These are phyloP conservation scores for Boletus bicolor DNA, from an alignment of 768 basidiomycete species.

Conservation along the genomic window DNA sequence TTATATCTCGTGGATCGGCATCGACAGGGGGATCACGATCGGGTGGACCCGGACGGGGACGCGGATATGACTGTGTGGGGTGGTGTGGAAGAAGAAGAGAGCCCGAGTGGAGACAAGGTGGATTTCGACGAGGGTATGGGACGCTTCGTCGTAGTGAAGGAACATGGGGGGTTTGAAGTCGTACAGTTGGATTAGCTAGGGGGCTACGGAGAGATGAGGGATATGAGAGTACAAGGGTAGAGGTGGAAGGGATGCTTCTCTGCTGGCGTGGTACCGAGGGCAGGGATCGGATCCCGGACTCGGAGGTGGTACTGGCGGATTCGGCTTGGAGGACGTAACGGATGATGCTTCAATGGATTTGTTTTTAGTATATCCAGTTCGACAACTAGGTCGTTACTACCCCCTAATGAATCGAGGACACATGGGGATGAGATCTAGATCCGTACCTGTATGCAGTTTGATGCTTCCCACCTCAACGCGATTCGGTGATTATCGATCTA, in stretches of 20 bases:
- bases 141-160: constrained; percentile 28
- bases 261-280: not conserved
- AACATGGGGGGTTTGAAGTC: constrained; percentile 27
- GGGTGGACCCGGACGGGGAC: not conserved
- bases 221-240: not conserved
- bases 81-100: not conserved
- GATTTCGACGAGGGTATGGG: constrained; percentile 33
- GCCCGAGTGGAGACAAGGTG: constrained; percentile 16
- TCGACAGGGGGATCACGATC: not conserved
- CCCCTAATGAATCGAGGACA: too few relatives aligned
- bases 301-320: not conserved
- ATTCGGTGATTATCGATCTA: not conserved
- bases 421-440: not conserved
- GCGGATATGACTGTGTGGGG: not conserved
- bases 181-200: constrained; percentile 17
- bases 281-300: too few relatives aligned
- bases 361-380: not conserved
- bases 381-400: not conserved
- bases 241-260: not conserved
- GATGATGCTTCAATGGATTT: not conserved
- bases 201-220: not conserved
- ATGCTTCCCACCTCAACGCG: too few relatives aligned
- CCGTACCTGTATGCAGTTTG: not conserved
- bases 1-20: constrained; percentile 15
- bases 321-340: not conserved